Conservation (phyloP, 2,329 filamentous ascomycete species). For the Phyllosticta ampelicida region DNA sequence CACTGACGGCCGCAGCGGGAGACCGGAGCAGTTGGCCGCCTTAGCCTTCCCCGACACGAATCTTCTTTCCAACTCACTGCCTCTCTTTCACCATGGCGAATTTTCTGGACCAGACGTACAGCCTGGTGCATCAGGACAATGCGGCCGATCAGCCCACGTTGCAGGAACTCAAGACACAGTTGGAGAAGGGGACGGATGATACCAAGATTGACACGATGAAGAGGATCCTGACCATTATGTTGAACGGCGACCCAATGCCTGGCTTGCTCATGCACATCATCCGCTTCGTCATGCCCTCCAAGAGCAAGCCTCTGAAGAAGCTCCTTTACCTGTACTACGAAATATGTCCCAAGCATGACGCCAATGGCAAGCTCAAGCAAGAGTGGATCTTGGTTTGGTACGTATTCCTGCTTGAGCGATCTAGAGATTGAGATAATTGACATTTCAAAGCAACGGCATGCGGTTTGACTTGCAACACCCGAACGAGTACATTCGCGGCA, state of each 20-base stretch:
- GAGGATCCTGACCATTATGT: conserved; percentile 91
- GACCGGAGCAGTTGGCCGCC: conserved; percentile 17
- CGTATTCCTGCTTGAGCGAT: conserved; percentile 21
- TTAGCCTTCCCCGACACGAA: not conserved
- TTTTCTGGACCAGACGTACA: conserved; percentile 92
- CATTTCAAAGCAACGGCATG: conserved; percentile 70
- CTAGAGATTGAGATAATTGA: conserved; percentile 9
- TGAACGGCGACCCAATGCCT: conserved; percentile 94
- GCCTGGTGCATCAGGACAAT: conserved; percentile 96
- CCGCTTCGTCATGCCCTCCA: conserved; percentile 98
- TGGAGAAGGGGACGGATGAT: conserved; percentile 91
- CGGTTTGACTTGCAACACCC: conserved; percentile 94
- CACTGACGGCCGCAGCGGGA: conserved; percentile 22
- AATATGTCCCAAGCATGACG: conserved; percentile 92
- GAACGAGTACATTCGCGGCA: conserved; percentile 96
- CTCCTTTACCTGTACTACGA: conserved; percentile 99
- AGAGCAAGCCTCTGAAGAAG: conserved; percentile 94
- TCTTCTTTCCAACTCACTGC: not conserved
- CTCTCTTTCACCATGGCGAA: conserved; percentile 63
- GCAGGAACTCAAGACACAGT: conserved; percentile 82
- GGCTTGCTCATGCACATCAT: conserved; percentile 99
- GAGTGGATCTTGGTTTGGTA: conserved; percentile 99
- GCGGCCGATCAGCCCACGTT: conserved; percentile 80
- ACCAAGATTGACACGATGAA: conserved; percentile 81
- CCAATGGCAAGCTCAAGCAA: conserved; percentile 90